Base-by-base conservation (phyloP, 2,329 filamentous ascomycete species). In the Colletotrichum incanum region DNA sequence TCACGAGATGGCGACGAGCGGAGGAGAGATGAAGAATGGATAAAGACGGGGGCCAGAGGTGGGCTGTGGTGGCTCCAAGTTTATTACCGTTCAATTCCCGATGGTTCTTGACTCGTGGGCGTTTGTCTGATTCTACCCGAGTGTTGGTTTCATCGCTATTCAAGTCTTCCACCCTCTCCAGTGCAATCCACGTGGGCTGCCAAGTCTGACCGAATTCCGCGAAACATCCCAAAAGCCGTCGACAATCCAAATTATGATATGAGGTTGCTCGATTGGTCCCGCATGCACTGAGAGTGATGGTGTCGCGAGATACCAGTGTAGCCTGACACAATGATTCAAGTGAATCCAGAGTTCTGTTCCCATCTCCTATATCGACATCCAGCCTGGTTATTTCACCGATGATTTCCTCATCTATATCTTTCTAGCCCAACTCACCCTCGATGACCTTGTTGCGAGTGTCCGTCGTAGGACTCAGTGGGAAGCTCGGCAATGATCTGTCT, bases 11-110 rank as follows among this genome's bases (percentile, higher is more conserved):
- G 28, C 20, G 39, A 9, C 18, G 18, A 47, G 41, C 20, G 11
- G 43, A 20, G 11, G 43, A 20, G 28, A 6, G 28, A 47, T 12
- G 49, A 26, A 50, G 47, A 26, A 50, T 50, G 47, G 11, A 26
- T 26, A 18, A 23, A n/a, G 20, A 23, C 8, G 43, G 41, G 28
- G 28, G 28, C n/a, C 28, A 26, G 12, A 1, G 34, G 54, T 52
- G 45, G 31, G n/a, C 16, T 34, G 23, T 16, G 12, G n/a, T 49
- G 23, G 18, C 23, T 41, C n/a, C 16, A 16, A 26, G 23, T 14
- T 18, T 34, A 63, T 50, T 50, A 41, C 60, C 60, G 47, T 63
- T 26, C 60, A 63, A 63, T 63, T 63, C 9, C 60, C 60, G 60
- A 3, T 20, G 12, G 5, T 16, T 39, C 26, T 45, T 47, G 26